A percentile compares a stretch with the other conserved stretches of the same genome.
Evolutionary conservation across 805 yeast species (phyloP).

Genomic region (Lachancea meyersii): DNA sequence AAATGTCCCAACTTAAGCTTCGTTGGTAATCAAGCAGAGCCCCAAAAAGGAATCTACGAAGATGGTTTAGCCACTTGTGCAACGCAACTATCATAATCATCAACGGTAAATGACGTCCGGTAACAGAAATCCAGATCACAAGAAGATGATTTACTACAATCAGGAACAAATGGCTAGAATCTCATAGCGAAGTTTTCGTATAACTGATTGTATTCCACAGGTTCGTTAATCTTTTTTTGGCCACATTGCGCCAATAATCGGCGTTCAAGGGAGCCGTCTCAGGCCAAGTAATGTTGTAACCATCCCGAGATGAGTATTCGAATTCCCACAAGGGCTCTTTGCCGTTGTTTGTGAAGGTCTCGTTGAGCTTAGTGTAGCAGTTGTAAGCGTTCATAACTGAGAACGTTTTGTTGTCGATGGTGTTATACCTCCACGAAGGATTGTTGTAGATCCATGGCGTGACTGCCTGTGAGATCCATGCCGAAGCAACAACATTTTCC

Average conservation of each 20-base stretch:
- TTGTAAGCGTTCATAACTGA: constrained; percentile 54
- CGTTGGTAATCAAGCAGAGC: no score
- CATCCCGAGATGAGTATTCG: constrained; percentile 59
- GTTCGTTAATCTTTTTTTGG: constrained; percentile 38
- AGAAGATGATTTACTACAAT: constrained; percentile 36
- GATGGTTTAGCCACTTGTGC: no score
- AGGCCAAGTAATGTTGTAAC: constrained; percentile 55
- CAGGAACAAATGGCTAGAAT: constrained; percentile 47
- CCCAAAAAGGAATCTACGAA: no score
- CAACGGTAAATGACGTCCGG: constrained; percentile 34
- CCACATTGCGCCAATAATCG: constrained; percentile 60
- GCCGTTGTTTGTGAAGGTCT: constrained; percentile 46
- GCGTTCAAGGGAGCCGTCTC: constrained; percentile 53
- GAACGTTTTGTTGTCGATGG: constrained; percentile 55
- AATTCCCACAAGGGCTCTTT: constrained; percentile 55
- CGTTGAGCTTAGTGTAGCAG: constrained; percentile 53
- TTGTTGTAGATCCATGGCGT: constrained; percentile 55
- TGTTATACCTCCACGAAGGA: constrained; percentile 70
- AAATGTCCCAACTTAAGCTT: no score
- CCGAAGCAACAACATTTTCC: constrained; percentile 46
- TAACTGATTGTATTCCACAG: constrained; percentile 42
- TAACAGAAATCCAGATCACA: constrained; percentile 39
- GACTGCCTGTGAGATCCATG: constrained; percentile 61
- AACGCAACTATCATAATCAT: constrained; percentile 27
- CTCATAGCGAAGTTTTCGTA: constrained; percentile 48